These are phyloP conservation scores for Solanum appendiculatum DNA, from an alignment of 257 asterid genomes.

Conservation along the genomic window DNA sequence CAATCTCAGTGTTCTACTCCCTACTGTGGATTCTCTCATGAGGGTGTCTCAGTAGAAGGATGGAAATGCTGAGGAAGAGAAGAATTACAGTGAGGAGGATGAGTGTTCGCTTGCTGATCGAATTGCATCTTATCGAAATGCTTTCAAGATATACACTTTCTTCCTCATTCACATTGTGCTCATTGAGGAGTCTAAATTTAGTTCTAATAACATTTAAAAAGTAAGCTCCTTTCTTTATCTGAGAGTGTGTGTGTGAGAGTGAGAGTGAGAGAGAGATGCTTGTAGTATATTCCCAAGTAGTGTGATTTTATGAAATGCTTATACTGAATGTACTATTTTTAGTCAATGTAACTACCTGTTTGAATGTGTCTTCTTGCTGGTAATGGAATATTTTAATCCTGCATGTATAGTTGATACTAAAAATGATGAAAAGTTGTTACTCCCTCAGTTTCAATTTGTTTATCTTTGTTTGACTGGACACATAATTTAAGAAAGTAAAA, in stretches of 20 bases:
- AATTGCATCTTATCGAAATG: constrained; percentile 72
- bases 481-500: no score
- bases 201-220: no score
- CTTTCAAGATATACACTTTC: constrained; percentile 76
- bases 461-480: no score
- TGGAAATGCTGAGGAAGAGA: constrained; percentile 26
- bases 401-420: no score
- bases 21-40: constrained; percentile 57
- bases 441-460: no score
- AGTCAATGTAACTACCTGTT: background rate
- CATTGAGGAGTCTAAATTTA: no score
- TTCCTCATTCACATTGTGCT: no score
- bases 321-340: background rate
- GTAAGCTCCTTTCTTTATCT: no score
- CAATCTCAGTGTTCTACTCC: constrained; percentile 73
- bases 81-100: no score
- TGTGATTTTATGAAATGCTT: background rate
- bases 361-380: background rate
- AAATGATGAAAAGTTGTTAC: no score
- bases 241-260: no score
- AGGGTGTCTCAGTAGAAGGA: constrained; percentile 17
- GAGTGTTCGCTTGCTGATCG: constrained; percentile 24
- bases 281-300: background rate
- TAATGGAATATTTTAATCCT: background rate
- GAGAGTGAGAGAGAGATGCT: background rate